Base-by-base conservation (phyloP, 345 rosid genomes). In the Salix suchowensis region DNA sequence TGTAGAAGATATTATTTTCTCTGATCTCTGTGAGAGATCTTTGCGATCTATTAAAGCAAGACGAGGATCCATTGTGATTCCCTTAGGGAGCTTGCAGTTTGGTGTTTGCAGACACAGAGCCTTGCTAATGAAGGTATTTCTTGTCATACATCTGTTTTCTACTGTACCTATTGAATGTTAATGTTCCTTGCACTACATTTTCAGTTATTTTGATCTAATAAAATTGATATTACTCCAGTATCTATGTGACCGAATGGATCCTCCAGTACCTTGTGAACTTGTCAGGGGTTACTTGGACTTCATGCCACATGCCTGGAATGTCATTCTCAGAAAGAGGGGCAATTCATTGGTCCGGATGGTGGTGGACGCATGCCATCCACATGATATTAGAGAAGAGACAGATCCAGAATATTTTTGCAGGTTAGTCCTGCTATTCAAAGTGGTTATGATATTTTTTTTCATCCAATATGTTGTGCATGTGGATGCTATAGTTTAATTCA, bases 51-150 rank as follows among this genome's bases (percentile, higher is more conserved):
- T 92, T 5, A 96, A 96, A 88, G 77, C 87, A 16, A 89, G 76
- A 80, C 86, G 82, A 74, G 89, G 85, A 67, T 93, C 98, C 75
- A 79, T 96, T 42, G 74, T 96, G 37, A 91, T 93, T 86, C 99
- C 99, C 52, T 78, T 96, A 42, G 99, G 99, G 34, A 76, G 83
- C 76, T 85, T 96, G 82, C 91, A 90, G 79, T 89, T 92, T 82
- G 99, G 98, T 48, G 88, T 96, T 23, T 96, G 99, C 82, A 90
- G 99, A 76, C 99, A 96, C 74, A 89, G 98, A 83, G 92, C 99
- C 37, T 78, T 93, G 82, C 94, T 96, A 68, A 77, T 96, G 91
- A 96, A 96, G 97, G 99, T 96, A 76, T 61, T 77, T 68, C 6
- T 54, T 26, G 69, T 18, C 5, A 28, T 76, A n/a, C 15, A 11